Evolutionary conservation across 495 filamentous ascomycete genomes (phyloP), one percentile per base, ranked within the genome.

Genomic region (Jackrogersella minutella): DNA sequence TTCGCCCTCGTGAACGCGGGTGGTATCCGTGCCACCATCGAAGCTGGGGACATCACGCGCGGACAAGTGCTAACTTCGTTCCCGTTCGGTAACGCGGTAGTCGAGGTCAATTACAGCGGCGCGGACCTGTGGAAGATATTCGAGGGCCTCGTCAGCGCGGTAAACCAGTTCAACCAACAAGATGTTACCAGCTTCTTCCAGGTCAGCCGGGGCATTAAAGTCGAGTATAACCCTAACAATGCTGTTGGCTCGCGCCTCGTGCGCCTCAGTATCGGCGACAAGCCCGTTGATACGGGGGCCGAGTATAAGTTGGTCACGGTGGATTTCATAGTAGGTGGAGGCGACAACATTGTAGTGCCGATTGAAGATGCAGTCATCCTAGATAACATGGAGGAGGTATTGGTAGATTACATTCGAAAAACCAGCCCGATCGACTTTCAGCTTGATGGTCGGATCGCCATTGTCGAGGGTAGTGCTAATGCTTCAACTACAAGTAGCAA

Each of bases 1-100:
- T 85, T 84, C 37, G 82, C 85, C 0, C 56, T 88, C 41, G 77
- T 82, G 57, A 87, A 87, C 70, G 79, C 79, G 2, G 85, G 85
- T 19, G 86, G 85, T 3, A 79, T 87, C 53, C 82, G 85, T 5
- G 82, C 85, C 0, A 80, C 80, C 14, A 87, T 88, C 50, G 83
- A 84, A 41, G 68, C 58, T 1, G 79, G 85, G 22, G 57, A 71
- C 17, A 81, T 87, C 59, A 88, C 83, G 2, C 76, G 82, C 5
- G 84, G 84, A 13, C 78, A 85, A 41, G 80, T 87, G 0, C 70
- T 86, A 7, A 86, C 82, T 0, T 75, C 82, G 1, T 87, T 86
- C 62, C 86, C 85, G 8, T 88, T 87, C 61, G 78, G 80, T 49
- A 87, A 87, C 68, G 74, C 83, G 14, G 76, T 87, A 2, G 84